Base-by-base conservation (phyloP, 192 early-diverging fungal species). In the Phlyctochytrium arcticum region DNA sequence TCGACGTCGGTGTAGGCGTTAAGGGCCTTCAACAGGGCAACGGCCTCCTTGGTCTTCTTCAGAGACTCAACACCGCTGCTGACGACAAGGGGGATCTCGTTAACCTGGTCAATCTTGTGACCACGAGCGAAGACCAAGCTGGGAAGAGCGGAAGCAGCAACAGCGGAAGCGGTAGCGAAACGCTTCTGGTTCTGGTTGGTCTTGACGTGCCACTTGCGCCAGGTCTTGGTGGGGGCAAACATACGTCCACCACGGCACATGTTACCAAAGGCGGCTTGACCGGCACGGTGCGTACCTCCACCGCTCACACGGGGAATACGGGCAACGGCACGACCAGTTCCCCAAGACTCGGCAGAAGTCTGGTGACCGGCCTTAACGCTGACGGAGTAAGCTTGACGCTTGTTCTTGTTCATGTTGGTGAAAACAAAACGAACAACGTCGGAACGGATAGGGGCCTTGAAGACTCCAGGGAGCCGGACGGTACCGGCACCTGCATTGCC, bases 151-250 rank as follows among this genome's bases (percentile, higher is more conserved):
- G 91, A 88, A 67, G 96, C 94, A 66, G 96, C 96, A 73, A 98
- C 80, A 69, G 94, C 95, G 72, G 96, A 98, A 49, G 86, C 95
- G 60, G 90, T 91, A 32, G 94, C 96, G 82, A 89, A 98, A 70
- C 95, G 90, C 86, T 92, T 92, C 87, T 97, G 93, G 90, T 95
- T 96, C 76, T 88, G 69, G 92, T 95, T 95, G 80, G 90, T 93
- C 87, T 95, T 95, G 68, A 97, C 84, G 87, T 97, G 95, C 95
- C 96, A 98, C 87, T 95, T 96, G 83, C 95, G 87, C 93, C 92
- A 98, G 80, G 89, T 88, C 89, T 99, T 99, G 86, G 92, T 99
- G 51, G 96, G 96, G 63, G 96, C 94, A 74, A 96, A 98, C 96
- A 98, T 98, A 65, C 94, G 90, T 80, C 96, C 95, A 70, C 92